Evolutionary conservation across 2,329 filamentous ascomycete genomes (phyloP), one percentile per base, ranked within the genome.

Genomic region (Trichoderma atroviride): DNA sequence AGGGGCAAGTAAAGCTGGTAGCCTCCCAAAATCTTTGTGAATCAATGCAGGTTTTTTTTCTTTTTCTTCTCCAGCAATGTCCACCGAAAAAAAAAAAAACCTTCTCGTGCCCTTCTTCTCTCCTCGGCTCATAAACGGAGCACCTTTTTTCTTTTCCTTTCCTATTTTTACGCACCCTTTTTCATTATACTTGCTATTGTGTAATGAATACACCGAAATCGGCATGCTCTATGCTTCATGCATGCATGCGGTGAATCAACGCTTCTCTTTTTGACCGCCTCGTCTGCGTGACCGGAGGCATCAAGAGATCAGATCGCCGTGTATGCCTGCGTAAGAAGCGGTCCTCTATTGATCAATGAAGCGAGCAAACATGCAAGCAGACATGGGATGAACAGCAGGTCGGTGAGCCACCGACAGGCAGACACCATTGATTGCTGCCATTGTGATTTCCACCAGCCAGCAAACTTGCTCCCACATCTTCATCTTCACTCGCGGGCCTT

Each of bases 301-400:
- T 27, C 22, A 16, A 35, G n/a, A 50, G 47, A 50, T 50, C 56
- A 3, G n/a, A 22, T 16, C 16, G n/a, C n/a, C 13, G 57, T 11
- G 57, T 43, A 43, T 27, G n/a, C 22, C n/a, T 24, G 57, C n/a
- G 19, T 24, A 47, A 27, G 10, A 14, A 16, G 19, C 14, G 16
- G 58, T 16, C 9, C 24, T 31, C 58, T 47, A 16, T 29, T 55
- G 52, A 11, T 27, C 7, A 4, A 50, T 11, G 19, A 14, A 57
- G 52, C n/a, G 50, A 65, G 35, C 37, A 65, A 65, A 19, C 55
- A 10, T 33, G n/a, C 55, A 10, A 13, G 55, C 55, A 57, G n/a
- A 57, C 40, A 62, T 52, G 59, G 19, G 59, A 62, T 52, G 59
- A 62, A 52, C 24, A 29, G 37, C 43, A 19, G 19, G 19, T 14